These are phyloP conservation scores for Dryas drummondii DNA, from an alignment of 306 rosid species.

Conservation along the genomic window DNA sequence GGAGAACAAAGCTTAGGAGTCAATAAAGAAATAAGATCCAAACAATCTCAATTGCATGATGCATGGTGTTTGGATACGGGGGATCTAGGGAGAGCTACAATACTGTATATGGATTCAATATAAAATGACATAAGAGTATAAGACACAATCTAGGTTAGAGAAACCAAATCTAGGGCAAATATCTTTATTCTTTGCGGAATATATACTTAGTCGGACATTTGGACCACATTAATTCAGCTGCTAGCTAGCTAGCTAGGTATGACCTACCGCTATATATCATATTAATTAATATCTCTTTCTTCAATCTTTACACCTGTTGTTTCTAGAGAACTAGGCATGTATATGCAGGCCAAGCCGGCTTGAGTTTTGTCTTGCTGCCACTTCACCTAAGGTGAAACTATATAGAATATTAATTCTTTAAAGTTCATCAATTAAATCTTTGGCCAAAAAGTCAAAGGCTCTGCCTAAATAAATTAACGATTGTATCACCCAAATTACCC, in stretches of 20 bases:
- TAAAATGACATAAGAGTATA: background rate
- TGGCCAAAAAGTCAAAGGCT: background rate
- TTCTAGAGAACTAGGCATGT: background rate
- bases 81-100: constrained; percentile 8
- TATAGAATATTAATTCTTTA: background rate
- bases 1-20: constrained; percentile 2
- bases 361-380: constrained; percentile 8
- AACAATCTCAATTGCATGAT: constrained; percentile 7
- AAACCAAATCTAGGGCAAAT: constrained; percentile 24
- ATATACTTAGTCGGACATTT: background rate
- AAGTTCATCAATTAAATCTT: background rate
- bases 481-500: constrained; percentile 7
- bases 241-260: background rate
- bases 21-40: constrained; percentile 8
- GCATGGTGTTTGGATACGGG: constrained; percentile 23
- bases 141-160: constrained; percentile 19
- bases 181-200: constrained; percentile 20
- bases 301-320: constrained; percentile 14
- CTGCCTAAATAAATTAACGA: background rate
- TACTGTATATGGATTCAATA: background rate
- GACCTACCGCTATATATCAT: background rate
- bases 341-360: background rate
- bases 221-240: constrained; percentile 16
- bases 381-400: background rate
- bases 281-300: background rate